phyloP scores from a whole-genome alignment of 169 alveolate species.

The Plasmodium coatneyi region DNA sequence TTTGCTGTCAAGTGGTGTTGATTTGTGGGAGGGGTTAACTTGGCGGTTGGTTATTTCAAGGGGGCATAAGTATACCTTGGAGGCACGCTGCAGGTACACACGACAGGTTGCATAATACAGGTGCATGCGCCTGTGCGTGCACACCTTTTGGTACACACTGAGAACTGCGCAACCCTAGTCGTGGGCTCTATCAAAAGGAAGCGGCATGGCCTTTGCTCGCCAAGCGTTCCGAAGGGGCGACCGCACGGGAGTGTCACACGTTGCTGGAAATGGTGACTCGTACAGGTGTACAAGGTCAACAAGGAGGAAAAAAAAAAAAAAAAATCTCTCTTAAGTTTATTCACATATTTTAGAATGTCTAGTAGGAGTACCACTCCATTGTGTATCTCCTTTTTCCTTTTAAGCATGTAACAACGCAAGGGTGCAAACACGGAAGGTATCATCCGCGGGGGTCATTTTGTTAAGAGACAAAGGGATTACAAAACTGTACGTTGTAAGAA shows the following conservation, averaged over 20 bases:
- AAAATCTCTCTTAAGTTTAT: background rate
- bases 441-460: background rate
- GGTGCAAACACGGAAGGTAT: slow-evolving; percentile 1
- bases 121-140: background rate
- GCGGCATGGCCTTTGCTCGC: background rate
- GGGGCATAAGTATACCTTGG: background rate
- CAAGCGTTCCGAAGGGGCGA: background rate
- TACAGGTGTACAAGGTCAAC: background rate
- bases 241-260: background rate
- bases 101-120: background rate
- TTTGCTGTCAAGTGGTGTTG: background rate
- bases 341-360: slow-evolving; percentile 33
- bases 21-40: background rate
- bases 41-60: background rate
- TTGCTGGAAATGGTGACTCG: background rate
- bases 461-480: background rate
- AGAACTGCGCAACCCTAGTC: background rate
- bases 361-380: background rate
- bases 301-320: background rate
- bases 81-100: background rate
- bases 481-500: background rate
- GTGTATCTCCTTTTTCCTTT: background rate
- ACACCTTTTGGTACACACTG: background rate
- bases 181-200: background rate
- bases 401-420: background rate